A percentile compares a stretch with the other conserved stretches of the same genome.
Conservation (phyloP, 257 asterid genomes). For the Cruciata laevipes region DNA sequence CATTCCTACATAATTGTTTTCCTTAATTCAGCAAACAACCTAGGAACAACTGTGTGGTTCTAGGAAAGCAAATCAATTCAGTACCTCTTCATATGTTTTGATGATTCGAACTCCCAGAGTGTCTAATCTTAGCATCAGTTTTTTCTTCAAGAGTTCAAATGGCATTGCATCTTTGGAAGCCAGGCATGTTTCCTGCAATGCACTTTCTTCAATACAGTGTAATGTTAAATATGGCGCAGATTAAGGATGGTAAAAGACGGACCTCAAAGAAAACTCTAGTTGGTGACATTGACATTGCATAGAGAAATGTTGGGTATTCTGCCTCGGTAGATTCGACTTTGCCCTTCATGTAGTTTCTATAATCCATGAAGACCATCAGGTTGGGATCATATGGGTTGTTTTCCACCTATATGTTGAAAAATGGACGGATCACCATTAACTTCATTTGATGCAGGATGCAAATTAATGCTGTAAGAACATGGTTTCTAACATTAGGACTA, state of each 20-base stretch:
- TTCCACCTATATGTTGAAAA: slow-evolving; percentile 51
- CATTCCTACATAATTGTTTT: slow-evolving; percentile 60
- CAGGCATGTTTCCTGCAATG: slow-evolving; percentile 83
- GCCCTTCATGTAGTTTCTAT: slow-evolving; percentile 59
- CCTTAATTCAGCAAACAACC: not conserved
- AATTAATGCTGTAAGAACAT: not conserved
- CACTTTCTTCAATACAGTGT: slow-evolving; percentile 5
- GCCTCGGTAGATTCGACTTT: slow-evolving; percentile 50
- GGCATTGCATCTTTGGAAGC: slow-evolving; percentile 99
- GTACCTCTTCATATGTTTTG: slow-evolving; percentile 84
- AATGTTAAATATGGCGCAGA: not conserved
- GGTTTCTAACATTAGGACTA: not conserved
- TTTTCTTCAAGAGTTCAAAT: slow-evolving; percentile 66
- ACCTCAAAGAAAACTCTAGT: slow-evolving; percentile 96
- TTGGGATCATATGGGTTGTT: slow-evolving; percentile 89
- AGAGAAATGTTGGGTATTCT: slow-evolving; percentile 89
- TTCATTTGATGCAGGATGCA: not conserved
- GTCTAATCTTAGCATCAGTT: slow-evolving; percentile 79
- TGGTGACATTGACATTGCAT: slow-evolving; percentile 85
- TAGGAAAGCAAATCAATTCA: slow-evolving; percentile 1
- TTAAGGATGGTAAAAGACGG: not conserved
- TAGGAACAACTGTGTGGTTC: slow-evolving; percentile 8
- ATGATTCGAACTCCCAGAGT: slow-evolving; percentile 75
- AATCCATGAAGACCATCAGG: slow-evolving; percentile 99
- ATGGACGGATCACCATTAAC: not conserved